Percentiles rank a stretch among this genome's conserved stretches.
phyloP scores from a whole-genome alignment of 768 basidiomycete species.

The Russula foetens region DNA sequence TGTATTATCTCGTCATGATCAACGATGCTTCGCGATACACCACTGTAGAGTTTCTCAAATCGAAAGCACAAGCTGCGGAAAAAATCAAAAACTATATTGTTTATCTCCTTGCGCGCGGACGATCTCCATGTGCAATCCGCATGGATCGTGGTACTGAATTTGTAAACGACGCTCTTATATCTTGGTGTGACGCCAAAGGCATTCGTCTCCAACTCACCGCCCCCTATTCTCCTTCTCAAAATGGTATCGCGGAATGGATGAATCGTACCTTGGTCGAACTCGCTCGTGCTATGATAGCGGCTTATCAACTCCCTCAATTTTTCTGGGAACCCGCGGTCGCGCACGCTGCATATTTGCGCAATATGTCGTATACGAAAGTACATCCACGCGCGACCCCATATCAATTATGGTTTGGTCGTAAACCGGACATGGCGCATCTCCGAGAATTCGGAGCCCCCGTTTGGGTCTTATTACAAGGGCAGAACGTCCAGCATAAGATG shows the following conservation, averaged over 20 bases:
- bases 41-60: background rate
- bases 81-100: background rate
- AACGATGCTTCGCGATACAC: background rate
- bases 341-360: background rate
- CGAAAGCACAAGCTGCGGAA: background rate
- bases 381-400: background rate
- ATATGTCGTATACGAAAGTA: background rate
- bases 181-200: background rate
- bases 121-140: background rate
- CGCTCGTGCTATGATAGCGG: background rate
- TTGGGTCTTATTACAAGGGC: background rate
- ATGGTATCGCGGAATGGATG: background rate
- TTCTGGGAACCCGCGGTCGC: background rate
- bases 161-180: background rate
- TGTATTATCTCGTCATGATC: background rate
- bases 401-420: background rate
- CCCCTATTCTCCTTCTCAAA: background rate
- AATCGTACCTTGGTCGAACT: background rate
- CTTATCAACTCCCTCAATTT: background rate
- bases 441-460: background rate
- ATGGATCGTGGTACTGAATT: background rate
- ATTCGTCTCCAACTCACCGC: background rate
- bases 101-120: rapidly evolving
- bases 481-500: background rate
- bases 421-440: background rate